These are phyloP conservation scores for Cyclotella atomus DNA, from an alignment of 108 stramenopile species.

Conservation along the genomic window DNA sequence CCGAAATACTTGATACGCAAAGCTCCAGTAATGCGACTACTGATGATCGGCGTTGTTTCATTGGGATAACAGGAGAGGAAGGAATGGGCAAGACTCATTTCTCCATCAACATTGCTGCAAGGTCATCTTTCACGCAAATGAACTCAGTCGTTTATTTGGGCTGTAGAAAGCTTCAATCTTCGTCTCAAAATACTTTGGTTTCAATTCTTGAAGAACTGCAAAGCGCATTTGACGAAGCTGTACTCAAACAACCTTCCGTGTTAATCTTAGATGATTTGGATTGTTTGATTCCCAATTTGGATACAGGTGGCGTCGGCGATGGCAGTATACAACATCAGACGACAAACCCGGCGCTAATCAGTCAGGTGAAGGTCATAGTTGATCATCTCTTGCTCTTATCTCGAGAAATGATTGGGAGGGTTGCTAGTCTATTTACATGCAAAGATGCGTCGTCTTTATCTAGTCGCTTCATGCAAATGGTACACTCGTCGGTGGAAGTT, in stretches of 20 bases:
- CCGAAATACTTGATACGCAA: not conserved
- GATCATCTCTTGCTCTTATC: slow-evolving; percentile 58
- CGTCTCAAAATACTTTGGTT: slow-evolving; percentile 28
- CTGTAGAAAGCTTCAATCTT: slow-evolving; percentile 69
- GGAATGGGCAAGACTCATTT: slow-evolving; percentile 83
- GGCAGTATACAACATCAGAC: slow-evolving; percentile 59
- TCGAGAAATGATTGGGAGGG: not conserved
- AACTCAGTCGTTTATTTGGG: slow-evolving; percentile 66
- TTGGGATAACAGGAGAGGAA: slow-evolving; percentile 51
- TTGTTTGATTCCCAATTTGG: slow-evolving; percentile 65
- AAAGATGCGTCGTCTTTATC: slow-evolving; percentile 40
- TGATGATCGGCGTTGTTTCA: not conserved
- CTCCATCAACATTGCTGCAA: slow-evolving; percentile 55
- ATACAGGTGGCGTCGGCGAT: slow-evolving; percentile 38
- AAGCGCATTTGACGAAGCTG: slow-evolving; percentile 41
- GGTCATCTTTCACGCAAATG: slow-evolving; percentile 23
- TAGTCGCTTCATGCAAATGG: slow-evolving; percentile 23
- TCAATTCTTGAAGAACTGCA: slow-evolving; percentile 55
- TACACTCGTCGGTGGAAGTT: slow-evolving; percentile 39
- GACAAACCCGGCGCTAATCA: slow-evolving; percentile 63
- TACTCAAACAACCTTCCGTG: slow-evolving; percentile 29
- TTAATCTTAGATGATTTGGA: slow-evolving; percentile 84
- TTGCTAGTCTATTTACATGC: slow-evolving; percentile 43
- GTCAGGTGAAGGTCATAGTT: slow-evolving; percentile 74
- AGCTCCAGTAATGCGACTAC: too few relatives aligned